Evolutionary conservation across 805 yeast species (phyloP).

Genomic region (Cyberlindnera petersonii): DNA sequence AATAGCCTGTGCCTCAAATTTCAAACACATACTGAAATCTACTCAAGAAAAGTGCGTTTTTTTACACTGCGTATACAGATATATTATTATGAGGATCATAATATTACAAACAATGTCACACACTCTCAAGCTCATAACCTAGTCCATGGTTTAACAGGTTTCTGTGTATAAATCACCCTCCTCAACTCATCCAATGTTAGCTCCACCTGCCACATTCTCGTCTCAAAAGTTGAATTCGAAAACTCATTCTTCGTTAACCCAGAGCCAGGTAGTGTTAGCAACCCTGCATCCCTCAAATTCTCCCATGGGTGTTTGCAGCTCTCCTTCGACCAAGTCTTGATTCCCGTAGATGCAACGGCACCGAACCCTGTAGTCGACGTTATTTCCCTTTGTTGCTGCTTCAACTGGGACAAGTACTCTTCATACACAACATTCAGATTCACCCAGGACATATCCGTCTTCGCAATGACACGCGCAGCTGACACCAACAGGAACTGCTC

Average conservation of each 20-base stretch:
- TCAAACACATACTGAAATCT: no score
- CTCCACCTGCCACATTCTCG: conserved; percentile 28
- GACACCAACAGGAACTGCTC: conserved; percentile 71
- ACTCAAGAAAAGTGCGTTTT: not conserved
- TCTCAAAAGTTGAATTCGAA: conserved; percentile 21
- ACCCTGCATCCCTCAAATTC: conserved; percentile 35
- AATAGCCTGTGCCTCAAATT: no score
- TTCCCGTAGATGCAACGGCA: conserved; percentile 30
- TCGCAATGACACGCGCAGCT: conserved; percentile 67
- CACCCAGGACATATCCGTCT: conserved; percentile 52
- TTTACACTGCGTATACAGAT: not conserved
- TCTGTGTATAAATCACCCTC: conserved; percentile 12
- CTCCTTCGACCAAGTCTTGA: conserved; percentile 57
- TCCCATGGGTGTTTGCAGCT: conserved; percentile 76
- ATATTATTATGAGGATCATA: no score
- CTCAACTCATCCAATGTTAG: conserved; percentile 27
- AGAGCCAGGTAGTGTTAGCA: conserved; percentile 19
- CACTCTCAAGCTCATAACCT: no score
- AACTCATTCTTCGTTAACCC: conserved; percentile 10
- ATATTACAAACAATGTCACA: no score
- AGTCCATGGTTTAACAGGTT: conserved; percentile 26
- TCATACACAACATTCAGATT: conserved; percentile 75
- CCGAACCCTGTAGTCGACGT: conserved; percentile 25
- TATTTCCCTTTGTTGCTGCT: conserved; percentile 36
- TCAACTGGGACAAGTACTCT: conserved; percentile 63